phyloP scores from a whole-genome alignment of 257 asterid species.

The Orobanche coerulescens region DNA sequence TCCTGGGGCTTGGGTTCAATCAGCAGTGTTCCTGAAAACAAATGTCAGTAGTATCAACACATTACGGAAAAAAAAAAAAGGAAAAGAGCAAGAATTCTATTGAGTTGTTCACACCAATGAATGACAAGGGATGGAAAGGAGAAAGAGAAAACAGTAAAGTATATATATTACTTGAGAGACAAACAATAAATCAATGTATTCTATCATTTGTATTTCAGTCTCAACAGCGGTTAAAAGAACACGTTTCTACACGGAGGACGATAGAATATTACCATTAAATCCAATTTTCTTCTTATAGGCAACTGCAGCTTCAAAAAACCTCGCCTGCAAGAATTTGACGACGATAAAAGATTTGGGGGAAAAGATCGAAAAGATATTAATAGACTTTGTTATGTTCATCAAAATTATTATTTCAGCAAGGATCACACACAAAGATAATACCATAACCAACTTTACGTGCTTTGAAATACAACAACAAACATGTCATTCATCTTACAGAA shows the following conservation, averaged over 20 bases:
- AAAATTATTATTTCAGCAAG: too few relatives aligned
- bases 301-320: conserved; percentile 84
- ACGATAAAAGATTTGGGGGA: background rate
- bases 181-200: background rate
- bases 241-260: too few relatives aligned
- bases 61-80: background rate
- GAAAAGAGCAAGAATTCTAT: background rate
- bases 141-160: background rate
- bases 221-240: too few relatives aligned
- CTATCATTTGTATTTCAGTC: background rate
- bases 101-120: background rate
- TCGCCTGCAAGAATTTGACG: conserved; percentile 48
- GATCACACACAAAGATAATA: too few relatives aligned
- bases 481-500: too few relatives aligned
- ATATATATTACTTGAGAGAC: background rate
- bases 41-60: background rate
- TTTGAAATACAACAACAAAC: too few relatives aligned
- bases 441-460: too few relatives aligned
- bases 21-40: conserved; percentile 70
- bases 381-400: too few relatives aligned
- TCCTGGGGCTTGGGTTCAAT: conserved; percentile 99
- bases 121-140: background rate
- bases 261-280: conserved; percentile 59
- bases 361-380: too few relatives aligned
- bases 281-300: conserved; percentile 97